Base-by-base conservation (phyloP, 495 filamentous ascomycete genomes). In the Durotheca rogersii region DNA sequence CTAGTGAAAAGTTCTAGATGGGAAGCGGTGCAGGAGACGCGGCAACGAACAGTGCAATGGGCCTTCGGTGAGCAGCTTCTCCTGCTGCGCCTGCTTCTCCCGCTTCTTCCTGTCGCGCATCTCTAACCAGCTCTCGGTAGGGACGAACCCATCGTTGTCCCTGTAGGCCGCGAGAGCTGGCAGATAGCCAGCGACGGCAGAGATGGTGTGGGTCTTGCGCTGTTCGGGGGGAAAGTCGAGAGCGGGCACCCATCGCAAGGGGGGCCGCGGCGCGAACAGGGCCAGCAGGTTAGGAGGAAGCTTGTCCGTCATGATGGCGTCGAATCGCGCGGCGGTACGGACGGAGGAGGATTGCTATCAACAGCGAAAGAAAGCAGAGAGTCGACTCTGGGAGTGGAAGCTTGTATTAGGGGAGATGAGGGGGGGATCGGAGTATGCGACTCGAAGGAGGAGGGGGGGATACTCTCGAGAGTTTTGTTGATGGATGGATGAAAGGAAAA, bases 91-190 rank as follows among this genome's bases (percentile, higher is more conserved):
- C 64, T 84, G 81, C 74, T 89, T 88, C 73, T 98, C 90, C 25
- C 75, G 58, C 70, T 85, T 88, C 55, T 86, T 72, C 30, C 90
- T 83, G 70, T 89, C 87, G 60, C 87, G 84, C 60, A 77, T 76
- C 74, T 98, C 87, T 52, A 95, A 71, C 89, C 89, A 95, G 68
- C 88, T 91, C 71, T 96, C 92, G 6, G 90, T 94, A 15, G 92
- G 84, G 38, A 82, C 75, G 66, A 89, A 93, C n/a, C 81, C 79
- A 41, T 84, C 77, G 35, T 83, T 81, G 23, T 85, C 80, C 64
- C 84, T 82, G 59, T 88, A 88, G 17, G 86, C 73, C 27, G 83
- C 71, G 9, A 95, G 73, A 6, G 78, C 81, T 1, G 82, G 69
- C 7, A 97, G 78, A 62, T 78, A 96, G 35, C 83, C 78, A 7